Evolutionary conservation across 2,329 filamentous ascomycete species (phyloP).

Genomic region (Exophiala oligosperma): DNA sequence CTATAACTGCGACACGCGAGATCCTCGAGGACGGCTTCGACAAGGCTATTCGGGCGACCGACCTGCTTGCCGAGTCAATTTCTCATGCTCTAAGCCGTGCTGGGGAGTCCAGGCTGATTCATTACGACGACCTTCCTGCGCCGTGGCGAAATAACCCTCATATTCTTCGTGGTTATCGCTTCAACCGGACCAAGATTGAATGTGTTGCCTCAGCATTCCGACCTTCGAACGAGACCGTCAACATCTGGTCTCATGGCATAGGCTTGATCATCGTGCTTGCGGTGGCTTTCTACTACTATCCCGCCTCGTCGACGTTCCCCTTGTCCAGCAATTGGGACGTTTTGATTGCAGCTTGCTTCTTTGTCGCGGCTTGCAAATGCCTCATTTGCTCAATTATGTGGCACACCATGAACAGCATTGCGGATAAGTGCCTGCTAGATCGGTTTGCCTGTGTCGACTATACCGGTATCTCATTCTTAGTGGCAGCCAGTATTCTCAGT

Average conservation of each 20-base stretch:
- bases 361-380: constrained; percentile 93
- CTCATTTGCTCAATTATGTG: constrained; percentile 93
- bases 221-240: constrained; percentile 89
- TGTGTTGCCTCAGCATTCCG: constrained; percentile 82
- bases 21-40: constrained; percentile 80
- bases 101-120: constrained; percentile 76
- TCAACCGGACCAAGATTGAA: constrained; percentile 85
- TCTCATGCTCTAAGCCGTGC: constrained; percentile 74
- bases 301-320: constrained; percentile 80
- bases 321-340: constrained; percentile 85
- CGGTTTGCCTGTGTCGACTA: constrained; percentile 98
- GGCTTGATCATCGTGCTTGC: constrained; percentile 85
- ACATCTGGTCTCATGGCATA: constrained; percentile 95
- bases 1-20: constrained; percentile 70
- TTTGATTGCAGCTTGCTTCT: constrained; percentile 89
- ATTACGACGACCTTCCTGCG: constrained; percentile 84
- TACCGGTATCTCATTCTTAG: constrained; percentile 91
- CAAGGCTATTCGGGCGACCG: constrained; percentile 77
- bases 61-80: constrained; percentile 80
- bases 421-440: constrained; percentile 84
- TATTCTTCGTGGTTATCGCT: constrained; percentile 88
- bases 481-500: constrained; percentile 95
- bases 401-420: constrained; percentile 99
- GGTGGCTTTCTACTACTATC: constrained; percentile 95
- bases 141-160: constrained; percentile 96